phyloP scores from a whole-genome alignment of 1,139 yeast genomes.

The Taphrina communis region DNA sequence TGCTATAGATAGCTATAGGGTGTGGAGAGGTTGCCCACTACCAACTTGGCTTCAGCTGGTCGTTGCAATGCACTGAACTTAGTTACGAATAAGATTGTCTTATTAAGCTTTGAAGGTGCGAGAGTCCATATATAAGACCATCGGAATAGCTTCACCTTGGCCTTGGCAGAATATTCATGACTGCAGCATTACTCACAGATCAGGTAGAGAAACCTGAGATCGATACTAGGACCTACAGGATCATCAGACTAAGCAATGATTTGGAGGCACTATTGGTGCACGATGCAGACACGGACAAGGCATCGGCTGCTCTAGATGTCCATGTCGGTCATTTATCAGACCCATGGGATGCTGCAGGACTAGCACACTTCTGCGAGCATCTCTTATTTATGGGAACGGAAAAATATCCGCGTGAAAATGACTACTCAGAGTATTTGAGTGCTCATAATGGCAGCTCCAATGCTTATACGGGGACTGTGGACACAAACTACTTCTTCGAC shows the following conservation, averaged over 20 bases:
- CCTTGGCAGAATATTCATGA: not conserved
- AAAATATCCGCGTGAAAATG: slow-evolving; percentile 90
- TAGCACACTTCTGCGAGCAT: slow-evolving; percentile 98
- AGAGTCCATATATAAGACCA: no score
- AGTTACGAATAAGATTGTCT: no score
- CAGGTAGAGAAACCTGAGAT: slow-evolving; percentile 35
- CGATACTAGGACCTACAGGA: slow-evolving; percentile 57
- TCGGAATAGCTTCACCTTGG: no score
- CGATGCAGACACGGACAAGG: slow-evolving; percentile 84
- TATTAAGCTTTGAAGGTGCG: no score
- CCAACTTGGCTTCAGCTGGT: no score
- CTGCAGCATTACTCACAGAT: slow-evolving; percentile 17
- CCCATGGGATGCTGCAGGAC: slow-evolving; percentile 73
- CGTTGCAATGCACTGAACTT: no score
- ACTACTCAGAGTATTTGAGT: slow-evolving; percentile 76
- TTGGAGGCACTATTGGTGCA: slow-evolving; percentile 77
- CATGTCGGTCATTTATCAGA: slow-evolving; percentile 89
- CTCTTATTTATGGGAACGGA: slow-evolving; percentile 94
- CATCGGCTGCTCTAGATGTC: slow-evolving; percentile 93
- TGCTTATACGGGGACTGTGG: slow-evolving; percentile 88
- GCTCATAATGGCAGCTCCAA: slow-evolving; percentile 72
- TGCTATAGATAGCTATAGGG: no score
- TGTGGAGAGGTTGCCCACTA: no score
- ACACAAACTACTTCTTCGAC: slow-evolving; percentile 90
- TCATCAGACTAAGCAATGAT: slow-evolving; percentile 68